Base-by-base conservation (phyloP, 164 flowering plant genomes). In the Magnolia sinica region DNA sequence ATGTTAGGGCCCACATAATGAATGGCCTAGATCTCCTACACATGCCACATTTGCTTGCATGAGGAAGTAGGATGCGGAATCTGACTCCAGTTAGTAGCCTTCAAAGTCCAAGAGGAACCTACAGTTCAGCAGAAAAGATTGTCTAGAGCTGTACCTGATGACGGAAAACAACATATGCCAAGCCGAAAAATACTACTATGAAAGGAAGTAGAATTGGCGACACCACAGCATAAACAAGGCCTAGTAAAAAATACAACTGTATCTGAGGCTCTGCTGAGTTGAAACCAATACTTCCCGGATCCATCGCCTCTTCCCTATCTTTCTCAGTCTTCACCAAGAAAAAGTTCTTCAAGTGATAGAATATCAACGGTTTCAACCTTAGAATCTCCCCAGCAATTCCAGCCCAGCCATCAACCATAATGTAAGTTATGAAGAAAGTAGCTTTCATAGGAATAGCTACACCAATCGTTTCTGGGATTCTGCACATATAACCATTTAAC, bases 391-490 rank as follows among this genome's bases (percentile, higher is more conserved):
- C 98, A 73, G 98, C 95, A 65, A 87, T 74, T 70, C 98, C 98
- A 77, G 98, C 97, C 98, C 98, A 95, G 55, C 98, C 98, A 82
- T 95, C 98, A 27, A 95, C 93, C 98, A 95, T 95, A 70, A 91
- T 90, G 29, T 89, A 95, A 50, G 97, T 93, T 61, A 95, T 93
- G 80, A 95, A 95, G 85, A 95, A 95, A 22, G 98, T 95, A 66
- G 98, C 98, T 79, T 92, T 95, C 97, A 89, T 88, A 11, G 98
- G 98, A 72, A 95, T 94, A 13, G 97, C 85, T 50, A 79, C 90
- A 71, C 96, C 98, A 73, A 92, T 82, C 20, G 91, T 90, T 77
- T 77, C 84, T 22, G 98, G 92, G 64, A 94, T 90, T 0, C 98
- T 94, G 91, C 87, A 86, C 72, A 74, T n/a, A 24, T 16, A 29